These are phyloP conservation scores for Solanum infundibuliforme DNA, from an alignment of 257 asterid species.

Conservation along the genomic window DNA sequence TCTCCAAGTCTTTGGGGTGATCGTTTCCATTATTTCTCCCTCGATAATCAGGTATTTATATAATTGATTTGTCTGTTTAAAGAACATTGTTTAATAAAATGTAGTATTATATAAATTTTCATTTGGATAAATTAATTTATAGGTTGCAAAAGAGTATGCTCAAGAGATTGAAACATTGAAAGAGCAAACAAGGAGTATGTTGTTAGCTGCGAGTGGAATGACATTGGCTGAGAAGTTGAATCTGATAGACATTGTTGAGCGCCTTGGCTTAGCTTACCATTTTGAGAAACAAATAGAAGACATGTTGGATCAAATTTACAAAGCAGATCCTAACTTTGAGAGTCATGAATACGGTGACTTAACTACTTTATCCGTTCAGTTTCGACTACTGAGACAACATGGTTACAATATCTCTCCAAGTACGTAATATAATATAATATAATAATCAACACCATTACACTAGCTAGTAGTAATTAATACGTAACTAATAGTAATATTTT, in stretches of 20 bases:
- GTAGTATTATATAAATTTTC: no score
- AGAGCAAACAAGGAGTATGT: slow-evolving; percentile 10
- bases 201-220: neutral
- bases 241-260: slow-evolving; percentile 21
- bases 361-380: slow-evolving; percentile 6
- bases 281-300: slow-evolving; percentile 21
- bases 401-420: slow-evolving; percentile 27
- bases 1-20: slow-evolving; percentile 19
- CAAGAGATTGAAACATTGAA: slow-evolving; percentile 17
- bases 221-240: neutral
- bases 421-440: neutral
- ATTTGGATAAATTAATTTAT: neutral
- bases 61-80: neutral
- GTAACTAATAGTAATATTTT: neutral
- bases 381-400: slow-evolving; percentile 29
- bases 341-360: neutral
- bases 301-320: slow-evolving; percentile 1
- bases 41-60: neutral
- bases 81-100: neutral
- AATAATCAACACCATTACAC: neutral
- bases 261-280: slow-evolving; percentile 29
- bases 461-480: neutral
- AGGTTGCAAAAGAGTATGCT: neutral
- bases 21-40: slow-evolving; percentile 8
- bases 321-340: neutral